Evolutionary conservation across 495 filamentous ascomycete genomes (phyloP).

Genomic region (Mycothermus thermophilus): DNA sequence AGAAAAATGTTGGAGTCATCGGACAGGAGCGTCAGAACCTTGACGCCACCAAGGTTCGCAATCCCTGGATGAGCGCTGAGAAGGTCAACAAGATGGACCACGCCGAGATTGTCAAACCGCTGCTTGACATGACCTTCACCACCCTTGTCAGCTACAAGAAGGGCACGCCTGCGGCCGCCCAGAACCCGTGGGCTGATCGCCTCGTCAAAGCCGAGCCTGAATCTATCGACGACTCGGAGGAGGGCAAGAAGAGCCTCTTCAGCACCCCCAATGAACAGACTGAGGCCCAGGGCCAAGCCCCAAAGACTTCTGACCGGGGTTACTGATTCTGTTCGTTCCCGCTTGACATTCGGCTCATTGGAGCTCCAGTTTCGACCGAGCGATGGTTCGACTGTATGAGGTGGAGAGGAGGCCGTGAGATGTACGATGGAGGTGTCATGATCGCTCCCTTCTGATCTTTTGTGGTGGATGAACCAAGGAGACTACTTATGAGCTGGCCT

Average conservation of each 20-base stretch:
- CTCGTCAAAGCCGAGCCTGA: slow-evolving; percentile 12
- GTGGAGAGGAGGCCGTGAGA: too few species aligned
- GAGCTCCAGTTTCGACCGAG: too few species aligned
- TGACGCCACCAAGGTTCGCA: slow-evolving; percentile 9
- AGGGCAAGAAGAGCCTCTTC: slow-evolving; percentile 24
- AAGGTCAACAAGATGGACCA: slow-evolving; percentile 22
- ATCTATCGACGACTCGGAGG: slow-evolving; percentile 16
- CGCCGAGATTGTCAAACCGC: slow-evolving; percentile 18
- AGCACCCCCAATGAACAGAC: too few species aligned
- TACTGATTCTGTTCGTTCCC: too few species aligned
- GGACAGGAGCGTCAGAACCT: slow-evolving; percentile 15
- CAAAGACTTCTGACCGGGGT: too few species aligned
- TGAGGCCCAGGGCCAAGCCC: too few species aligned
- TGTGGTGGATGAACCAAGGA: too few species aligned
- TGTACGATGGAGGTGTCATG: too few species aligned
- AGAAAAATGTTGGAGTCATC: slow-evolving; percentile 17
- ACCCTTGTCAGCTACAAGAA: slow-evolving; percentile 20
- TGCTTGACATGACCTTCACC: slow-evolving; percentile 27
- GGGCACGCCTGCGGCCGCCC: neutral
- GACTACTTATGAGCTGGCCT: too few species aligned
- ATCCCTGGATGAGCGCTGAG: slow-evolving; percentile 8
- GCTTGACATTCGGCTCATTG: too few species aligned
- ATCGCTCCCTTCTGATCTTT: too few species aligned
- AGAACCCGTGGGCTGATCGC: slow-evolving; percentile 3
- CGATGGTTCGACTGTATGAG: too few species aligned